Evolutionary conservation across 192 early-diverging fungal genomes (phyloP), one percentile per base, ranked within the genome.

Genomic region (Backusella tuberculispora): DNA sequence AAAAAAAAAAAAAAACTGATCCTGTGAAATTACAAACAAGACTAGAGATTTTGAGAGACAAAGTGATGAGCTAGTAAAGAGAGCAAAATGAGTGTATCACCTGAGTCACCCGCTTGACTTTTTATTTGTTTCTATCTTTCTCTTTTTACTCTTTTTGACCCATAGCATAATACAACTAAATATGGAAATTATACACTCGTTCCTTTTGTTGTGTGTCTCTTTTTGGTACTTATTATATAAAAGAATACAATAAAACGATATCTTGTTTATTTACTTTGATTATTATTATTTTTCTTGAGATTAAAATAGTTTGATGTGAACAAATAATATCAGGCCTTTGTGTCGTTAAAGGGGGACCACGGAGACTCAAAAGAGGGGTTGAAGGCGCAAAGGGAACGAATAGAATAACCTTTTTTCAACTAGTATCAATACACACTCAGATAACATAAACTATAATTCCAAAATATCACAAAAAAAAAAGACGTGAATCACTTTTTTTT

Each of bases 1-100:
- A 34, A 34, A 34, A 34, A 34, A 34, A 34, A 34, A 34, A 2
- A 53, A 48, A 53, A 53, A 53, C 50, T 53, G 50, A 19, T 53
- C 50, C 50, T 53, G 50, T 53, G 50, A 53, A 53, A 53, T 53
- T 53, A 21, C 50, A 53, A 53, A 53, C 50, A 53, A 53, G 50
- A 53, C 50, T 21, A 53, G 48, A 50, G 21, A 34, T 34, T 34
- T 34, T 34, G 29, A 34, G 29, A 34, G 29, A 34, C 29, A 53
- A 17, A 53, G 50, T 21, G n/a, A 53, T 21, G 50, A 53, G 50
- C 50, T 53, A 53, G 50, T 53, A 53, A 53, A 53, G 50, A 53
- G 50, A 53, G 50, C 50, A 53, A 53, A 34, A 34, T 34, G 29
- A 34, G n/a, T 53, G 50, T 53, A 53, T 53, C 50, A 53, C 50